Conservation (phyloP, 768 basidiomycete genomes). For the Lentinus brumalis region DNA sequence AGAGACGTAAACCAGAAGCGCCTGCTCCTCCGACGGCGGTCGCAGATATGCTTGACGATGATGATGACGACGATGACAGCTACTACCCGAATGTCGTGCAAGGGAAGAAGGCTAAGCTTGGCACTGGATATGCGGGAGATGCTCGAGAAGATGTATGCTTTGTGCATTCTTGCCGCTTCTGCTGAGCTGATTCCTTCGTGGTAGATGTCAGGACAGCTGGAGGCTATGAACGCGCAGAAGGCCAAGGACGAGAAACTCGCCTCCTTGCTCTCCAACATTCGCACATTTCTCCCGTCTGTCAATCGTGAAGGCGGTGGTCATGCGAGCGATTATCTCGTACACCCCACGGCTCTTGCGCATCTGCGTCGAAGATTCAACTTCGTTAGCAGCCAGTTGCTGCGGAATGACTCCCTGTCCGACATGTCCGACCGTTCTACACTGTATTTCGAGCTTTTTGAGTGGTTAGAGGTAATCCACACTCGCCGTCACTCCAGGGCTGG, state of each 20-base stretch:
- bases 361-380: constrained; percentile 89
- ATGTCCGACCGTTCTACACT: constrained; percentile 87
- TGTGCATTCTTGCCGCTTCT: background rate
- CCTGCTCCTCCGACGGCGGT: constrained; percentile 25
- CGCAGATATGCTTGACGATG: constrained; percentile 37
- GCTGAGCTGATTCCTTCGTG: constrained; percentile 2
- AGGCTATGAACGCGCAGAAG: constrained; percentile 73
- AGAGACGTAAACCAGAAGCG: constrained; percentile 42
- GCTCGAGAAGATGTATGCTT: constrained; percentile 79
- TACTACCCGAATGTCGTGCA: constrained; percentile 43
- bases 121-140: constrained; percentile 87
- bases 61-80: constrained; percentile 55
- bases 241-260: constrained; percentile 76
- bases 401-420: constrained; percentile 91
- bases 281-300: constrained; percentile 83
- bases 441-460: constrained; percentile 88
- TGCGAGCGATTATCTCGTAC: constrained; percentile 89
- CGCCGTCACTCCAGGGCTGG: background rate
- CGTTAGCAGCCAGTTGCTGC: constrained; percentile 80
- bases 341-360: constrained; percentile 90
- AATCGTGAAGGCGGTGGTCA: constrained; percentile 74
- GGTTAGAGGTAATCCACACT: constrained; percentile 72
- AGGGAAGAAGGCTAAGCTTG: constrained; percentile 73
- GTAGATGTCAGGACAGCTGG: constrained; percentile 64
- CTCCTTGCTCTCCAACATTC: constrained; percentile 65